Evolutionary conservation across 164 flowering plant genomes (phyloP).

Genomic region (Chimonanthus salicifolius): DNA sequence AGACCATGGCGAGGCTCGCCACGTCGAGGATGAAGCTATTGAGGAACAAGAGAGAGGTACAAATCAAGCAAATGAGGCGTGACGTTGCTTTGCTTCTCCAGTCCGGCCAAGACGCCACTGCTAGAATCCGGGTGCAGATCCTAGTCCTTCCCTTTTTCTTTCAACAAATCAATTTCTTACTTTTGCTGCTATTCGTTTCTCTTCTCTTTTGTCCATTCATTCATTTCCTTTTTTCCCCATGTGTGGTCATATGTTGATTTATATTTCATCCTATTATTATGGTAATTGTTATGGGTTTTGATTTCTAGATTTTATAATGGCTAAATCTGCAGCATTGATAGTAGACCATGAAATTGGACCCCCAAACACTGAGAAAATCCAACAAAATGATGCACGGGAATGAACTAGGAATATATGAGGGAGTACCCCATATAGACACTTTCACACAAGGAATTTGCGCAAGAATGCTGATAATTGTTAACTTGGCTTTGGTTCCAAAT

Average conservation of each 20-base stretch:
- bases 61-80: conserved; percentile 86
- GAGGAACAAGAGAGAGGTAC: conserved; percentile 82
- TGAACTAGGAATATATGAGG: too few relatives aligned
- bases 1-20: conserved; percentile 84
- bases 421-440: too few relatives aligned
- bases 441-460: too few relatives aligned
- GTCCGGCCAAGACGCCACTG: conserved; percentile 85
- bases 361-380: too few relatives aligned
- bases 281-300: neutral
- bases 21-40: conserved; percentile 88
- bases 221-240: too few relatives aligned
- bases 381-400: too few relatives aligned
- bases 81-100: conserved; percentile 88
- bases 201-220: neutral
- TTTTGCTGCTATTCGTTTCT: neutral
- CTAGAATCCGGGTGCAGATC: conserved; percentile 67
- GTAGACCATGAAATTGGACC: too few relatives aligned
- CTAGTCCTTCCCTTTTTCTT: neutral
- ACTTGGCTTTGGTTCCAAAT: too few relatives aligned
- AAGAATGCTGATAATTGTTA: too few relatives aligned
- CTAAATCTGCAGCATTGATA: too few relatives aligned
- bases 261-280: too few relatives aligned
- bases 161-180: neutral
- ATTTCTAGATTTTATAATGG: too few relatives aligned
- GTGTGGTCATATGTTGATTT: neutral